These are phyloP conservation scores for Penicillium paradoxum DNA, from an alignment of 495 filamentous ascomycete genomes.

Conservation along the genomic window DNA sequence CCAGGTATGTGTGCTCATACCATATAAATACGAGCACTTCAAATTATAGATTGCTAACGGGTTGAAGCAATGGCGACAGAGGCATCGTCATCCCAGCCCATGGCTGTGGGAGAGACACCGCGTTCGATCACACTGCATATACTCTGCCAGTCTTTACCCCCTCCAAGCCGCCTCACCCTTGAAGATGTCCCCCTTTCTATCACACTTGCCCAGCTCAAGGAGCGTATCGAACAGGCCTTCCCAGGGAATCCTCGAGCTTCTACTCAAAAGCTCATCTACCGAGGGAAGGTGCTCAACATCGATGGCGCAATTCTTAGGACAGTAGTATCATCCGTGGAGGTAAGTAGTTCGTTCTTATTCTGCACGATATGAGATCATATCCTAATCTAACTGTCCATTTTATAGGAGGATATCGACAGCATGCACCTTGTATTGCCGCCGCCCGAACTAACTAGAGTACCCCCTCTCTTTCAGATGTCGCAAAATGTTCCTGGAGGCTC, in stretches of 20 bases:
- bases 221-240: constrained; percentile 52
- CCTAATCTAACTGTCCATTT: constrained; percentile 28
- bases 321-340: constrained; percentile 52
- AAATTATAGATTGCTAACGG: neutral
- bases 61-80: neutral
- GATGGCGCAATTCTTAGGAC: constrained; percentile 52
- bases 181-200: constrained; percentile 46
- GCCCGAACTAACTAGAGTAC: constrained; percentile 27
- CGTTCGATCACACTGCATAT: constrained; percentile 53
- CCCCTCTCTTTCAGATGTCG: neutral
- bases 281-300: constrained; percentile 53
- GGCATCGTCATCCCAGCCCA: neutral
- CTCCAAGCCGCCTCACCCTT: constrained; percentile 51
- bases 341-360: constrained; percentile 31
- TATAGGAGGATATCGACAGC: constrained; percentile 30
- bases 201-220: constrained; percentile 57
- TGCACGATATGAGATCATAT: neutral
- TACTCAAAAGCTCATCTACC: constrained; percentile 61
- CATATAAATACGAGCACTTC: neutral
- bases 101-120: neutral
- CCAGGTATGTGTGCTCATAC: neutral
- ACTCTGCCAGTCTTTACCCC: constrained; percentile 57
- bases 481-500: neutral
- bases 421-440: constrained; percentile 62
- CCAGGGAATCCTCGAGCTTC: constrained; percentile 46